Evolutionary conservation across 2,329 filamentous ascomycete species (phyloP).

Genomic region (Botryotinia convoluta): DNA sequence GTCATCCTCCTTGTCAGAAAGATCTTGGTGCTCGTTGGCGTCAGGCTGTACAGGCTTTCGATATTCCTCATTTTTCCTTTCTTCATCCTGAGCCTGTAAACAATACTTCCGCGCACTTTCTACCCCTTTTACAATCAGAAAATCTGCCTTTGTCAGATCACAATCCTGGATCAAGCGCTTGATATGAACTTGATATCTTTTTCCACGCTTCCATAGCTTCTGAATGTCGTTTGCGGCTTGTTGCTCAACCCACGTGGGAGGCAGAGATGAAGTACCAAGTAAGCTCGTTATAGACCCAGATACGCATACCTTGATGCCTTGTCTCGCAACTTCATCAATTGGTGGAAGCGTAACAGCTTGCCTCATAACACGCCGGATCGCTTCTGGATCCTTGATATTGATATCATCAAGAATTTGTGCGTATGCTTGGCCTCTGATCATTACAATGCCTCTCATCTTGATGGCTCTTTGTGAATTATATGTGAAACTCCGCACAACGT

Average conservation of each 20-base stretch:
- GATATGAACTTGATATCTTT: neutral
- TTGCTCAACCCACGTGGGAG: neutral
- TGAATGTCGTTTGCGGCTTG: neutral
- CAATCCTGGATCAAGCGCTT: neutral
- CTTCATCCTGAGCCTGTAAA: neutral
- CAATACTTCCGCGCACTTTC: neutral
- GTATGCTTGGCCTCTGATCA: neutral
- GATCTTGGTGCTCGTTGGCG: neutral
- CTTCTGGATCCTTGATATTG: neutral
- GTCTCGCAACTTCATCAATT: neutral
- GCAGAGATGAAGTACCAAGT: neutral
- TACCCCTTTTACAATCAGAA: neutral
- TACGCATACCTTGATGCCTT: neutral
- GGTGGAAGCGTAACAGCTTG: neutral
- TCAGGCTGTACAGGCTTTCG: neutral
- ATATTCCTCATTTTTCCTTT: neutral
- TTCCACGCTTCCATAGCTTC: neutral
- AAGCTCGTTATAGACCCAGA: neutral
- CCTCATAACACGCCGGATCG: neutral
- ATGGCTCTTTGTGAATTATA: neutral
- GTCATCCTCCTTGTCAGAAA: neutral
- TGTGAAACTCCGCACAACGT: neutral
- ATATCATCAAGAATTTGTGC: neutral
- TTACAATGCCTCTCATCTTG: neutral
- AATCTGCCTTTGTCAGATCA: neutral